Conservation (phyloP, 2,329 filamentous ascomycete species). For the Aspergillus sp. region DNA sequence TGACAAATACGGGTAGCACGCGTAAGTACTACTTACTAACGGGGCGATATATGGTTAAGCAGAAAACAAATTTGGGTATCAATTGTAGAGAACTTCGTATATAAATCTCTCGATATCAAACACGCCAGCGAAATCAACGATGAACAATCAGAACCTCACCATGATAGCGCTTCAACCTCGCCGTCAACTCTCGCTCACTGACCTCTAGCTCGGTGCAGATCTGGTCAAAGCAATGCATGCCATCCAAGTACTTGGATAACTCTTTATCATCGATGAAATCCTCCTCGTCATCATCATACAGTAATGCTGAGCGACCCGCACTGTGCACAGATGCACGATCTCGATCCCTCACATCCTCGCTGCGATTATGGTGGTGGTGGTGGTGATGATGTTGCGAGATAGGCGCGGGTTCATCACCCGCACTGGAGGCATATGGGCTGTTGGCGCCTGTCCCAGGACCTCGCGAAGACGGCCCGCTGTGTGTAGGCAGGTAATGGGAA, state of each 20-base stretch:
- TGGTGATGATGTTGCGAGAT: slow-evolving; percentile 14
- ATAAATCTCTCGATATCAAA: not conserved
- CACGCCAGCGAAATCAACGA: slow-evolving; percentile 33
- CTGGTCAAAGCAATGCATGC: slow-evolving; percentile 51
- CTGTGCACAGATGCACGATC: slow-evolving; percentile 27
- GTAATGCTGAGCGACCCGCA: slow-evolving; percentile 21
- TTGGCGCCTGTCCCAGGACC: slow-evolving; percentile 31
- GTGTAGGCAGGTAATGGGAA: slow-evolving; percentile 14
- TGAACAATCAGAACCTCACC: slow-evolving; percentile 49
- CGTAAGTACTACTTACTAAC: too few species aligned
- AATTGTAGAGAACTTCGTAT: not conserved
- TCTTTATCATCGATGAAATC: slow-evolving; percentile 36
- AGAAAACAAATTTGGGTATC: slow-evolving; percentile 11
- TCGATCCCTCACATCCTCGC: slow-evolving; percentile 21
- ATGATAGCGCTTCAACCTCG: slow-evolving; percentile 42
- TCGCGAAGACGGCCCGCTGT: slow-evolving; percentile 29
- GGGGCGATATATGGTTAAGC: not conserved
- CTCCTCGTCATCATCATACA: slow-evolving; percentile 35
- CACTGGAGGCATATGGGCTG: slow-evolving; percentile 29
- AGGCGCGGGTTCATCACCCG: slow-evolving; percentile 20
- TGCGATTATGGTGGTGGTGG: slow-evolving; percentile 7
- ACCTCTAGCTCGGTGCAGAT: slow-evolving; percentile 52
- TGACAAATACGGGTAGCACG: too few species aligned
- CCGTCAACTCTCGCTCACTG: slow-evolving; percentile 47
- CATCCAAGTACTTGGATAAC: slow-evolving; percentile 46